Percentiles rank a stretch among this genome's conserved stretches.
phyloP scores from a whole-genome alignment of 495 filamentous ascomycete genomes.

The Glarea lozoyensis region DNA sequence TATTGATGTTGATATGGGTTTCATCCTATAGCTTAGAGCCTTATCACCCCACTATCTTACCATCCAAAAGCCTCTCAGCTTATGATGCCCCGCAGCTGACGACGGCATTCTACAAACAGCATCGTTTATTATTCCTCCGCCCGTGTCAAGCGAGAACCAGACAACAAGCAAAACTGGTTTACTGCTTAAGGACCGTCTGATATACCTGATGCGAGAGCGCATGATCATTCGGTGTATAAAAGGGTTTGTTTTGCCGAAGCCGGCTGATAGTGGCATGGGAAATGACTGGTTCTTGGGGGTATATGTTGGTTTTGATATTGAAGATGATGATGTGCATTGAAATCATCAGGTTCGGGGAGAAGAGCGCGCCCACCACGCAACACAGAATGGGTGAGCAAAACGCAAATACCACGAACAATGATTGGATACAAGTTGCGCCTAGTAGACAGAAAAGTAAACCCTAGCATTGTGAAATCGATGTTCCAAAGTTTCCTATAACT shows the following conservation, averaged over 20 bases:
- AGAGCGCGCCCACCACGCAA: neutral
- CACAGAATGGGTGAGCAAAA: neutral
- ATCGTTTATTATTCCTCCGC: too few species aligned
- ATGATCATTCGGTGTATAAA: constrained; percentile 2
- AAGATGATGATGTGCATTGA: neutral
- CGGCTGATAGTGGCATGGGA: constrained; percentile 1
- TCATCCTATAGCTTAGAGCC: too few species aligned
- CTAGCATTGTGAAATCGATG: neutral
- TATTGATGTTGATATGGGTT: too few species aligned
- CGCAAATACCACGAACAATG: neutral
- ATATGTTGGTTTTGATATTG: constrained; percentile 3
- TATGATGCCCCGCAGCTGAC: too few species aligned
- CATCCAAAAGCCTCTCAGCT: too few species aligned
- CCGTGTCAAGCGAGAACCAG: too few species aligned
- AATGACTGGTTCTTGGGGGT: neutral
- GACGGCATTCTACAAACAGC: too few species aligned
- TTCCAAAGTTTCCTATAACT: neutral
- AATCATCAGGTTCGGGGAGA: neutral
- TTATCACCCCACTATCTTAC: too few species aligned
- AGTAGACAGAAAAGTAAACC: neutral
- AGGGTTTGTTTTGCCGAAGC: constrained; percentile 1
- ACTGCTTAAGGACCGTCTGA: too few species aligned
- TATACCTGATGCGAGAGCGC: too few species aligned
- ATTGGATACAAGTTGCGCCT: neutral
- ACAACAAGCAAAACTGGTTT: too few species aligned